Base-by-base conservation (phyloP, 768 basidiomycete genomes). In the Kwoniella pini region DNA sequence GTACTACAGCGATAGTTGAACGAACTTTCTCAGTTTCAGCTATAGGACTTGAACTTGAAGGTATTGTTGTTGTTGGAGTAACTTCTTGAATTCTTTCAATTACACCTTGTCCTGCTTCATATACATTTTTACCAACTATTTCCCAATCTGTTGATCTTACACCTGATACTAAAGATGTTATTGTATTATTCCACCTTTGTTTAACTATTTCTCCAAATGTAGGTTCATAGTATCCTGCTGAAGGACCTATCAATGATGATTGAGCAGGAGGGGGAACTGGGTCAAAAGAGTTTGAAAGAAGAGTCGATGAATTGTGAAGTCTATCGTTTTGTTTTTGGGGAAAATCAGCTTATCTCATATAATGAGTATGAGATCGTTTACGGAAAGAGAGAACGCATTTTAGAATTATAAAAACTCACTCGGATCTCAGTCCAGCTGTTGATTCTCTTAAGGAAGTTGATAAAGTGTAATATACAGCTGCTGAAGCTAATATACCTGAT, bases 381-480 rank as follows among this genome's bases (percentile, higher is more conserved):
- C 4, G 48, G 15, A 28, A 27, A 50, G 48, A 50, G 33, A 24
- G 48, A 13, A 10, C 21, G n/a, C 48, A 22, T 31, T 15, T 12
- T 28, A 21, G n/a, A n/a, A n/a, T n/a, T 10, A n/a, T n/a, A n/a
- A n/a, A n/a, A n/a, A 74, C 72, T 71, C 54, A 74, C 72, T 74
- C 70, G n/a, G 59, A 57, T 33, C 60, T 55, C 2, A 71, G 40
- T 13, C 58, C 54, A 17, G 68, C 59, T 1, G 69, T 69, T 4
- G 55, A 50, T 26, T 62, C 55, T 6, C 42, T 31, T 33, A 74
- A 27, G 21, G 61, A 63, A 12, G 65, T 69, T 12, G 72, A 71
- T 13, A 74, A 54, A 22, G 70, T 70, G 48, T 74, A 74, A 44
- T 71, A 74, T 28, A 74, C 72, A 38, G 65, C 65, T 12, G 67